Evolutionary conservation across 1,284 basidiomycete species (phyloP).

Genomic region (Phellinidium pouzarii): DNA sequence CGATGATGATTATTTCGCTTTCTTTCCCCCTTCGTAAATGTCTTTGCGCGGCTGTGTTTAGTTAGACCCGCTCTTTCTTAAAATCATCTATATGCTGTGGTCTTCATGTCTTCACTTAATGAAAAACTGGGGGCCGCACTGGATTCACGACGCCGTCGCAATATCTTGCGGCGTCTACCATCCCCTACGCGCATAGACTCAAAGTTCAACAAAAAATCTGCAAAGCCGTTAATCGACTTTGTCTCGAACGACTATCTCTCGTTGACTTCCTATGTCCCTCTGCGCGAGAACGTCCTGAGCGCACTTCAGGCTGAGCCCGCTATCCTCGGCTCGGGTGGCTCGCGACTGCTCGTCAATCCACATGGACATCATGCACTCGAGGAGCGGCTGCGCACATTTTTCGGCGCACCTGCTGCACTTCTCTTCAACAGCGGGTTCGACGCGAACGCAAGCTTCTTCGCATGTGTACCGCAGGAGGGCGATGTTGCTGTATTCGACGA

Average conservation of each 20-base stretch:
- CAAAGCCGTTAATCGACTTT: conserved; percentile 59
- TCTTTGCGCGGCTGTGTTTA: conserved; percentile 8
- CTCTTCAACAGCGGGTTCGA: conserved; percentile 96
- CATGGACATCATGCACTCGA: conserved; percentile 66
- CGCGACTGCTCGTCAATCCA: conserved; percentile 82
- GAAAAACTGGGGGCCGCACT: conserved; percentile 44
- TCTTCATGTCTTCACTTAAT: conserved; percentile 30
- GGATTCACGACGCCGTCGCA: conserved; percentile 52
- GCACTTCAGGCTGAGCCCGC: conserved; percentile 46
- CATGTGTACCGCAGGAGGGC: conserved; percentile 70
- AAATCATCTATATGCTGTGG: not conserved
- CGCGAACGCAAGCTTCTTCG: conserved; percentile 88
- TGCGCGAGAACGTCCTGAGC: conserved; percentile 53
- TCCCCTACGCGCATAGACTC: conserved; percentile 28
- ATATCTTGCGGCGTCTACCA: conserved; percentile 57
- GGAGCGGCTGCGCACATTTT: conserved; percentile 56
- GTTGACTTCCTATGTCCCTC: conserved; percentile 52
- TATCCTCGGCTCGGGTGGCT: conserved; percentile 87
- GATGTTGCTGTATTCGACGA: conserved; percentile 85
- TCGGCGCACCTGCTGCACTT: conserved; percentile 60
- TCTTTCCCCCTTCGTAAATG: conserved; percentile 1
- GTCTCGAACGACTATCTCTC: conserved; percentile 94
- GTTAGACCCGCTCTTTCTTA: not conserved
- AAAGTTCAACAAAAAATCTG: conserved; percentile 27
- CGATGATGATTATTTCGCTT: not conserved